phyloP scores from a whole-genome alignment of 768 basidiomycete genomes.

The Podaxis carcinomalis region DNA sequence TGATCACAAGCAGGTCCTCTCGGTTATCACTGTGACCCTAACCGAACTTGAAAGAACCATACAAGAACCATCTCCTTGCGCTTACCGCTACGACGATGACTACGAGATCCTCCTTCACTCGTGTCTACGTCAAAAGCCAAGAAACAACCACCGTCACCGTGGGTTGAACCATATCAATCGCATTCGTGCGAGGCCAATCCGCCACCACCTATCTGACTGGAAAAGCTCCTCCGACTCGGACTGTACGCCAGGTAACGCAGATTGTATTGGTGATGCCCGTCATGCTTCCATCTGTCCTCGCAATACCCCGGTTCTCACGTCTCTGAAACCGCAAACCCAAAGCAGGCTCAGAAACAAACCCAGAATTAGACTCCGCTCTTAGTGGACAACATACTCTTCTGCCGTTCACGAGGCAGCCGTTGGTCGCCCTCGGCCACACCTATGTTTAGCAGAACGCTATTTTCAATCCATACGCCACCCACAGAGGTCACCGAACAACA shows the following conservation, averaged over 20 bases:
- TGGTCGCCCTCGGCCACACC: neutral
- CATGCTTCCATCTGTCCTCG: conserved; percentile 7
- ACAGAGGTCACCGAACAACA: conserved; percentile 1
- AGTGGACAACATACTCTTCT: neutral
- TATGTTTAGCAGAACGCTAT: neutral
- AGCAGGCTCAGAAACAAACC: neutral
- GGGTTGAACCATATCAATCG: neutral
- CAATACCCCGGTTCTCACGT: conserved; percentile 5
- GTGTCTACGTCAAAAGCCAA: neutral
- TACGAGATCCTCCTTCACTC: neutral
- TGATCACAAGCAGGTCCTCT: neutral
- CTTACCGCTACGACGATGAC: neutral
- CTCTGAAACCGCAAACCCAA: neutral
- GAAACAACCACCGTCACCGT: neutral
- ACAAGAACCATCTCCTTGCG: neutral
- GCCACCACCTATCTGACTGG: neutral
- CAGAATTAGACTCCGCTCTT: conserved; percentile 2
- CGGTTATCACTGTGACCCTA: neutral
- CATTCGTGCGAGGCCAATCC: neutral
- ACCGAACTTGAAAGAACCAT: neutral
- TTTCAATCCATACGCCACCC: neutral
- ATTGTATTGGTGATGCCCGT: neutral
- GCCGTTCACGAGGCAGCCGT: neutral
- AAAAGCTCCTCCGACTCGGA: conserved; percentile 10
- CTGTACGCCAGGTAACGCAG: conserved; percentile 9